These are phyloP conservation scores for Carallia brachiata DNA, from an alignment of 345 rosid species.

Conservation along the genomic window DNA sequence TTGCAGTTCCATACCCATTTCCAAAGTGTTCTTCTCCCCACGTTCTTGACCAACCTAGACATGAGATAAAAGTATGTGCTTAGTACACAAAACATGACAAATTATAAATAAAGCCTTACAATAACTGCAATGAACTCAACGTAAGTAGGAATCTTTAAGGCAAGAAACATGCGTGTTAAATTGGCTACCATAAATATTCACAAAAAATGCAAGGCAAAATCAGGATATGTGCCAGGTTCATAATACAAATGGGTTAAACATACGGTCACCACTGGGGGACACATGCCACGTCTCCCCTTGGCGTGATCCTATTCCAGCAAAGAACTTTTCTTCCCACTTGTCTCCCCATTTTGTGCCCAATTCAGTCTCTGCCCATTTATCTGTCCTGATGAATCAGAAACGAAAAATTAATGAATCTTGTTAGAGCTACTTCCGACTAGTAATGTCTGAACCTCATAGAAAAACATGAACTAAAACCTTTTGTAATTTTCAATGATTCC, in stretches of 20 bases:
- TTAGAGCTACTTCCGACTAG: background rate
- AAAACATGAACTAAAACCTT: background rate
- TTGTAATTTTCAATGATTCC: background rate
- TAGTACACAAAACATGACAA: background rate
- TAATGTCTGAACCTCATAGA: background rate
- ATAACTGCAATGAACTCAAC: background rate
- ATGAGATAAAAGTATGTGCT: constrained; percentile 4
- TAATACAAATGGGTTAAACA: constrained; percentile 24
- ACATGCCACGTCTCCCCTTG: constrained; percentile 99
- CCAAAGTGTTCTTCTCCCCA: constrained; percentile 99
- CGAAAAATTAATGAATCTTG: constrained; percentile 14
- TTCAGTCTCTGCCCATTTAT: constrained; percentile 99
- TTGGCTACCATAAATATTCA: background rate
- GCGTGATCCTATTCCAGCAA: constrained; percentile 90
- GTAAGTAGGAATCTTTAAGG: background rate
- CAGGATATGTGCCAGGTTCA: background rate
- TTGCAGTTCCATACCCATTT: constrained; percentile 63
- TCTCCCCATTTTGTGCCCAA: constrained; percentile 99
- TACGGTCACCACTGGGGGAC: constrained; percentile 77
- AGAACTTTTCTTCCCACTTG: constrained; percentile 99
- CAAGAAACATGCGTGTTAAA: background rate
- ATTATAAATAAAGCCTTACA: background rate
- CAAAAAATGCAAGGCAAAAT: background rate
- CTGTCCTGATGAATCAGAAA: constrained; percentile 74
- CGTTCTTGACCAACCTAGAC: constrained; percentile 92